These are phyloP conservation scores for Breviolum minutum DNA, from an alignment of 73 alveolate genomes.

Conservation along the genomic window DNA sequence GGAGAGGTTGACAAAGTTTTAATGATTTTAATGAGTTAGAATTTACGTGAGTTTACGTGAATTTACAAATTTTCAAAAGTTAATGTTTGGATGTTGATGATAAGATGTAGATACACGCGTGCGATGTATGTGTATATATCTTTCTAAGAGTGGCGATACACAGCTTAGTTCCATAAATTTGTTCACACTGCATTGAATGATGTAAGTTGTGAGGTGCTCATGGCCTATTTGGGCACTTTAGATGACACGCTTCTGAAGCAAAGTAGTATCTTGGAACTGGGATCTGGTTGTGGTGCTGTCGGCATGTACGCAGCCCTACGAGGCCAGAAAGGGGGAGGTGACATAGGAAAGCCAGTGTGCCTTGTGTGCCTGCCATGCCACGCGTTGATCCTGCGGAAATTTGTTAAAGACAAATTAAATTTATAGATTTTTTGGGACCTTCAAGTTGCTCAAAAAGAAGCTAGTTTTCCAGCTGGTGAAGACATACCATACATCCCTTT, in stretches of 20 bases:
- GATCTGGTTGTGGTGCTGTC: conserved; percentile 76
- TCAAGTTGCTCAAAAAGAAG: too few species aligned
- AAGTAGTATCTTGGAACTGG: conserved; percentile 55
- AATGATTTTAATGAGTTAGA: neutral
- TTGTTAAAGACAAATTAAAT: neutral
- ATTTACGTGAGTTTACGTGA: neutral
- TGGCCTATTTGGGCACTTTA: conserved; percentile 34
- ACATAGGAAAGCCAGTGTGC: neutral
- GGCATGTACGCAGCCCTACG: conserved; percentile 56
- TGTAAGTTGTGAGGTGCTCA: conserved; percentile 12
- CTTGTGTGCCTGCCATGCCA: neutral
- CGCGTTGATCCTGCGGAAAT: neutral
- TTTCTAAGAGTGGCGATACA: too few species aligned
- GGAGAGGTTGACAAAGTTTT: neutral
- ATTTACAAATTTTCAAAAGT: too few species aligned
- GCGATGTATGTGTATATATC: neutral
- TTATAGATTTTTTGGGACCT: too few species aligned
- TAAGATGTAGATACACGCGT: neutral
- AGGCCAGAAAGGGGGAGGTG: neutral
- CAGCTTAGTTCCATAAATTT: neutral
- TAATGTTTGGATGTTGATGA: neutral
- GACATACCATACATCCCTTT: neutral
- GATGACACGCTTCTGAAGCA: conserved; percentile 32
- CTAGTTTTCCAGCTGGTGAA: too few species aligned
- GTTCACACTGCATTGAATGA: too few species aligned